Evolutionary conservation across 257 asterid species (phyloP), one percentile per base, ranked within the genome.

Genomic region (Thymus quinquecostatus): DNA sequence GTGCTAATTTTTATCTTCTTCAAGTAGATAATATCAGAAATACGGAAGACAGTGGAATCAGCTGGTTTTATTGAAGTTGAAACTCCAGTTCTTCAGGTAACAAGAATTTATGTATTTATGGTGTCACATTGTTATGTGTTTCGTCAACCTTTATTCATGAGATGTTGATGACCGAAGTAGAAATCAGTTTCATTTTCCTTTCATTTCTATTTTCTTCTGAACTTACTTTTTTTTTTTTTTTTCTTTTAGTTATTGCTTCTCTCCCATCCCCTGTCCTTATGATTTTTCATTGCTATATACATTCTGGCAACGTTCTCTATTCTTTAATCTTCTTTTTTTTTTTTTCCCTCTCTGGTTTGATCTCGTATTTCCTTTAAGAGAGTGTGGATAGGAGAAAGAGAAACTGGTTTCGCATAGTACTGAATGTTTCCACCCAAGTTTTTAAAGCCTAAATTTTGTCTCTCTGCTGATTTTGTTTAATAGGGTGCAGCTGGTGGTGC

Each of bases 401-500:
- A 68, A 51, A 40, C 5, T 60, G 56, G 54, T 43, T 47, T 49
- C 48, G 48, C 64, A 62, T 14, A 8, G 50, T 28, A 55, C 21
- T 8, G 8, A 56, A 3, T 51, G 45, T 59, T 47, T 58, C 6
- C 12, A 48, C 40, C 13, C 11, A 33, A 28, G 71, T 30, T 28
- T 41, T 44, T 8, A 40, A 34, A 45, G 34, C 51, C 10, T 2
- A 51, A 40, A 10, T 33, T 55, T 71, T 53, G 47, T 54, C 10
- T 70, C 27, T 70, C 80, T 73, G 73, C 71, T 78, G 69, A 54
- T 69, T 85, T 83, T 55, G 47, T 80, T 28, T 67, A 75, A 72
- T 78, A 94, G 99, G 98, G 98, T 78, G 96, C 98, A 71, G 99
- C 95, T 65, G 99, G 99, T 67, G 99, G 99, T 61, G 99, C 98